These are phyloP conservation scores for Ophiostoma sp. DNA, from an alignment of 2,329 filamentous ascomycete genomes.

Conservation along the genomic window DNA sequence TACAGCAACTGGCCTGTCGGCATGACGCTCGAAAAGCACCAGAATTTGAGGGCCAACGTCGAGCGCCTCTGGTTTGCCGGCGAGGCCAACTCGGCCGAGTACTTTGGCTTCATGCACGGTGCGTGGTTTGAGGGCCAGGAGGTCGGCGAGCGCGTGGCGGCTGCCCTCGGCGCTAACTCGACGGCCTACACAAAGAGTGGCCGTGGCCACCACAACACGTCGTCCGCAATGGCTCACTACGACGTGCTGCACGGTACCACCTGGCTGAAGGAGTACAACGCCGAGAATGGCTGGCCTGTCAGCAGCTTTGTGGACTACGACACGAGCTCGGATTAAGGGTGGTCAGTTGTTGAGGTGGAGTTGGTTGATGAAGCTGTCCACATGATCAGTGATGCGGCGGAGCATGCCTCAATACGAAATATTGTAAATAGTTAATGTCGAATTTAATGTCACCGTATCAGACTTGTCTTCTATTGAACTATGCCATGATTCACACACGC, in stretches of 20 bases:
- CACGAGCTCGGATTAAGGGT: not conserved
- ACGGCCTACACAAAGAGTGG: not conserved
- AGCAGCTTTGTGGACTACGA: constrained; percentile 18
- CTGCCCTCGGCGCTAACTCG: not conserved
- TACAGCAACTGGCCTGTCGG: constrained; percentile 24
- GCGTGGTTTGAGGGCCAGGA: constrained; percentile 19
- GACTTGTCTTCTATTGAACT: too few relatives aligned
- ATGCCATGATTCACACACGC: too few relatives aligned
- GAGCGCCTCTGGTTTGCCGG: constrained; percentile 21
- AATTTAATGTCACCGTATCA: too few relatives aligned
- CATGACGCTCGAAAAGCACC: constrained; percentile 20
- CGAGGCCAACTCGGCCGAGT: constrained; percentile 23
- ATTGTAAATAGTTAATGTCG: too few relatives aligned
- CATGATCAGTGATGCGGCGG: not conserved
- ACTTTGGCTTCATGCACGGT: constrained; percentile 21
- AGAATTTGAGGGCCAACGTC: constrained; percentile 20
- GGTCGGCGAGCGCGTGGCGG: not conserved
- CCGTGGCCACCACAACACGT: not conserved
- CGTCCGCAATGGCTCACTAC: not conserved
- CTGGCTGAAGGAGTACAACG: not conserved
- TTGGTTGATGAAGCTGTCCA: not conserved
- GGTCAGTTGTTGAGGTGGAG: not conserved
- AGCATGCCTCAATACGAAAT: too few relatives aligned
- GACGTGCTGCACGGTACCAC: constrained; percentile 20
- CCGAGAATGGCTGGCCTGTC: constrained; percentile 19